Base-by-base conservation (phyloP, 2,329 filamentous ascomycete species). In the Talaromyces atroroseus region DNA sequence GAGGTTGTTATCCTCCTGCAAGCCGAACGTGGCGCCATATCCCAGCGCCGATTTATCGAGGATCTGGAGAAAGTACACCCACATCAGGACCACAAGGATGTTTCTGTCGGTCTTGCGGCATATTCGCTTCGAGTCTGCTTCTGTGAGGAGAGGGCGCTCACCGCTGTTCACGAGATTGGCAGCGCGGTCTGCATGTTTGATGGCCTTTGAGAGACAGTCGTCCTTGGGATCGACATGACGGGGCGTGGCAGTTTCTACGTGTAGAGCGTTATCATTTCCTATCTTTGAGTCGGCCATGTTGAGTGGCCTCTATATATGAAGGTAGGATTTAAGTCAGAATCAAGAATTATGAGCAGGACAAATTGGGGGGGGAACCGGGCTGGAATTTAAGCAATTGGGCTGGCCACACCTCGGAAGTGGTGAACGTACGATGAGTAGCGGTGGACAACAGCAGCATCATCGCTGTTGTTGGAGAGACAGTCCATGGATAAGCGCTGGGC, bases 1-100 rank as follows among this genome's bases (percentile, higher is more conserved):
- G 16, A 84, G 74, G 49, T 75, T 60, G 2, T 77, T 76, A 62
- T 84, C 81, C 21, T 71, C 61, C 34, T 76, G 70, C 4, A 84
- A 66, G 20, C 80, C 80, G 59, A 81, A 83, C 6, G 82, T 77
- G n/a, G 81, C 80, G 36, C 78, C 79, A 56, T 81, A 83, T 10
- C 80, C 80, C 0, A 85, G 74, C 0, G 82, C 78, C 0, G 77
- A 74, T 66, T 84, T 84, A 68, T 84, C 81, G n/a, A 84, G 74
- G 36, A 83, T 77, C 57, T 77, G 75, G 11, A 77, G 62, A 59
- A 77, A 76, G 57, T 77, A 77, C 8, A 76, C 72, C 75, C 75
- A 77, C n/a, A 72, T 64, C 8, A 77, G 63, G 20, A 77, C 68
- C 14, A 69, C 36, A 1, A 87, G 74, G 54, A 88, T 83, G 26